Conservation (phyloP, 305 asterid species). For the Petunia hybrid region DNA sequence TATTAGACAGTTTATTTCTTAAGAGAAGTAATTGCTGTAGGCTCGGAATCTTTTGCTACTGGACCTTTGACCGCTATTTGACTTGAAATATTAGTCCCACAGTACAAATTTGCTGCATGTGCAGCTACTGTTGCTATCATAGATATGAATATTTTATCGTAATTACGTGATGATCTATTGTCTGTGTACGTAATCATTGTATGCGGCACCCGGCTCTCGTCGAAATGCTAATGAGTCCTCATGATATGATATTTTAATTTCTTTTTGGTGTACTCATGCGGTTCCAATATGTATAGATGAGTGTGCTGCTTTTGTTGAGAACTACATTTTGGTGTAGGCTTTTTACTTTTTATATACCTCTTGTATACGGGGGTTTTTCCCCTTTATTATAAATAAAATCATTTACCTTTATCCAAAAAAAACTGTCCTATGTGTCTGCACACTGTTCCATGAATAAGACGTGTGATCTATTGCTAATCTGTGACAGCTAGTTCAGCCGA, state of each 20-base stretch:
- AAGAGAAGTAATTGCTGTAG: conserved; percentile 10
- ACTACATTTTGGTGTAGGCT: too few relatives aligned
- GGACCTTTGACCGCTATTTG: neutral
- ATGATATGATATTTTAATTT: neutral
- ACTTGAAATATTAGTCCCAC: conserved; percentile 11
- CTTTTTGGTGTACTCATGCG: too few relatives aligned
- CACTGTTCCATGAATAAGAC: conserved; percentile 12
- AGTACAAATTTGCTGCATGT: conserved; percentile 5
- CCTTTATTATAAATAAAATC: too few relatives aligned
- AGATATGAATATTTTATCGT: conserved; percentile 20
- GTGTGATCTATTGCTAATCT: neutral
- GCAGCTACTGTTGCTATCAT: conserved; percentile 12
- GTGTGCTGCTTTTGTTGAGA: too few relatives aligned
- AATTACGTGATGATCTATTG: neutral
- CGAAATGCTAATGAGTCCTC: neutral
- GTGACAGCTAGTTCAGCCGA: conserved; percentile 1
- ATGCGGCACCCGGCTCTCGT: neutral
- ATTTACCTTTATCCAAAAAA: too few relatives aligned
- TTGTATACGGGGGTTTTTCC: too few relatives aligned
- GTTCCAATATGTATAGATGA: too few relatives aligned
- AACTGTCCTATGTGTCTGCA: neutral
- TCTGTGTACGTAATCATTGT: conserved; percentile 4
- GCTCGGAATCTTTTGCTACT: neutral
- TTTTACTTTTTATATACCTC: too few relatives aligned
- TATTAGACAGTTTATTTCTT: neutral